Evolutionary conservation across 2,329 filamentous ascomycete species (phyloP).

Genomic region (Alternaria sp.): DNA sequence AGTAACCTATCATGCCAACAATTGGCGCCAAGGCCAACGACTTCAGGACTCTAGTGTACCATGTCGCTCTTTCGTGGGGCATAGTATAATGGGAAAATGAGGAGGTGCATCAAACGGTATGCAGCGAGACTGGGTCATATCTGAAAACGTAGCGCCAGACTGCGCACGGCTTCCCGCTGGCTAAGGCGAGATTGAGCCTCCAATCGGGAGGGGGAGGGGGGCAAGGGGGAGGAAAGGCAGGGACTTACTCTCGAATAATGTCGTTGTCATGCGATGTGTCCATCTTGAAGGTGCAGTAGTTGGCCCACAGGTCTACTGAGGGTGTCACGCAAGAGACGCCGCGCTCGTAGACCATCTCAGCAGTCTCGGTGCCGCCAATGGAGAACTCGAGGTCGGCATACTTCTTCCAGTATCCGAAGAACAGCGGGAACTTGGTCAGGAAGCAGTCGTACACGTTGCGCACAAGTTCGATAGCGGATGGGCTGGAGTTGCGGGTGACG

Average conservation of each 20-base stretch:
- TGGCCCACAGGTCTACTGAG: constrained; percentile 95
- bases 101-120: constrained; percentile 48
- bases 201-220: constrained; percentile 30
- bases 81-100: constrained; percentile 48
- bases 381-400: constrained; percentile 98
- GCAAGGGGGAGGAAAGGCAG: constrained; percentile 35
- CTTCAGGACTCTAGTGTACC: constrained; percentile 20
- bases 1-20: constrained; percentile 23
- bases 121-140: constrained; percentile 33
- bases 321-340: constrained; percentile 91
- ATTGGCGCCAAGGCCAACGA: constrained; percentile 24
- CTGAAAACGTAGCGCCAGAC: constrained; percentile 26
- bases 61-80: constrained; percentile 26
- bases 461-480: constrained; percentile 86
- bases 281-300: constrained; percentile 97
- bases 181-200: constrained; percentile 42
- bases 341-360: constrained; percentile 97
- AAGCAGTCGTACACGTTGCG: constrained; percentile 92
- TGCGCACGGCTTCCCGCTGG: constrained; percentile 28
- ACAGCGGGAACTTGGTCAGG: constrained; percentile 89
- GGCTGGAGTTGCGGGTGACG: constrained; percentile 94
- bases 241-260: constrained; percentile 99
- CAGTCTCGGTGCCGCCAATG: constrained; percentile 94
- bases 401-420: constrained; percentile 99
- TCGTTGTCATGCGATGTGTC: constrained; percentile 95